Conservation (phyloP, 2,329 filamentous ascomycete genomes). For the Rugonectria rugulosa region DNA sequence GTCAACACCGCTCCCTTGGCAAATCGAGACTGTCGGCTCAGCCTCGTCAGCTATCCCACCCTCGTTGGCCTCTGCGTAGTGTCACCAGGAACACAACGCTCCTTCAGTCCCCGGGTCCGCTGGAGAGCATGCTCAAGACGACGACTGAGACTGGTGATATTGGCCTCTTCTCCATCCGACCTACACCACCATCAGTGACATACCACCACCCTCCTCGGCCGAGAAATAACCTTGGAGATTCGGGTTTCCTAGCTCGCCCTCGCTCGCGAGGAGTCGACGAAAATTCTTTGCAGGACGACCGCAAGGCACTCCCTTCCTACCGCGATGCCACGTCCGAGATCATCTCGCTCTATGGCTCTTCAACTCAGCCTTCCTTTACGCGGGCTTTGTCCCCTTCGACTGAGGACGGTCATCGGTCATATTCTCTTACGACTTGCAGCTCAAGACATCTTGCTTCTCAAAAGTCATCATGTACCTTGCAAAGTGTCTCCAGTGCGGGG, state of each 20-base stretch:
- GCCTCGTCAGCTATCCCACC: conserved; percentile 32
- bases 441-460: conserved; percentile 56
- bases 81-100: conserved; percentile 53
- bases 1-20: conserved; percentile 41
- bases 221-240: conserved; percentile 42
- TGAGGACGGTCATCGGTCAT: conserved; percentile 59
- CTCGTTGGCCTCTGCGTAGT: conserved; percentile 51
- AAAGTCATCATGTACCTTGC: conserved; percentile 56
- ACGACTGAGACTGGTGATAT: conserved; percentile 73
- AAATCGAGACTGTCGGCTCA: conserved; percentile 26
- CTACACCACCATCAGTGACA: conserved; percentile 40
- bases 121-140: conserved; percentile 72
- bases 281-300: conserved; percentile 48
- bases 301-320: conserved; percentile 55
- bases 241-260: conserved; percentile 36
- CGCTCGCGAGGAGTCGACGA: conserved; percentile 44
- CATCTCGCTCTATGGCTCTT: conserved; percentile 62
- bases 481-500: conserved; percentile 53
- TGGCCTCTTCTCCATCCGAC: conserved; percentile 63
- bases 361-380: conserved; percentile 55
- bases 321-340: conserved; percentile 63
- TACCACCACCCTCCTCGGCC: conserved; percentile 40
- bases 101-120: conserved; percentile 58
- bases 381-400: conserved; percentile 52
- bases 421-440: conserved; percentile 62